phyloP scores from a whole-genome alignment of 768 basidiomycete genomes.

The Mycena filopes region DNA sequence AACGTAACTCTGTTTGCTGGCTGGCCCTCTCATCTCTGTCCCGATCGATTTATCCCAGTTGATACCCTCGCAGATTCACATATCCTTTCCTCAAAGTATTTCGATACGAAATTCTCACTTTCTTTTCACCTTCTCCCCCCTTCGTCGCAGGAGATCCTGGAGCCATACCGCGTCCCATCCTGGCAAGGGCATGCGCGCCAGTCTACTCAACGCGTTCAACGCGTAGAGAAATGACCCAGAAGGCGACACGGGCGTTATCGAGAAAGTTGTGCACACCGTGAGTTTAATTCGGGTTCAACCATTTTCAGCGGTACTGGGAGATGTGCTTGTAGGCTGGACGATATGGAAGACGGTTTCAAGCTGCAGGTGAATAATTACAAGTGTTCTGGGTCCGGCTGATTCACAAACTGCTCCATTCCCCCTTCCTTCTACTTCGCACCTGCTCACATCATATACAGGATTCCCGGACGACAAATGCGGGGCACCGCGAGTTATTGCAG shows the following conservation, averaged over 20 bases:
- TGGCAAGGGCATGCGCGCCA: background rate
- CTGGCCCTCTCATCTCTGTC: too few species aligned
- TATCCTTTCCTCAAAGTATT: too few species aligned
- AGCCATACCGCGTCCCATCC: background rate
- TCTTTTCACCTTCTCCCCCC: too few species aligned
- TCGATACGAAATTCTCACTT: too few species aligned
- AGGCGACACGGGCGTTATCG: background rate
- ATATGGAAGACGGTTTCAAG: conserved; percentile 3
- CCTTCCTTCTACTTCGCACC: background rate
- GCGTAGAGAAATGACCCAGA: background rate
- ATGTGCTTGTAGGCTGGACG: background rate
- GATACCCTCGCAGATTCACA: too few species aligned
- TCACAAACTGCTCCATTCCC: background rate
- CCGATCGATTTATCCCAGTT: too few species aligned
- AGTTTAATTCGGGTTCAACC: background rate
- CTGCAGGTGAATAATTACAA: conserved; percentile 1
- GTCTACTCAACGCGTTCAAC: conserved; percentile 1
- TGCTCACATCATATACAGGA: background rate
- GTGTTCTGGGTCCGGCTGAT: background rate
- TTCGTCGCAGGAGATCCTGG: background rate
- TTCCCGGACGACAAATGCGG: background rate
- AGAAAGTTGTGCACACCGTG: background rate
- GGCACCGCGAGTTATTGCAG: background rate
- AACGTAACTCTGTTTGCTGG: too few species aligned
- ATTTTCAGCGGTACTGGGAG: too few species aligned